Base-by-base conservation (phyloP, 139 green algal species). In the Zygnema cylindricum region DNA sequence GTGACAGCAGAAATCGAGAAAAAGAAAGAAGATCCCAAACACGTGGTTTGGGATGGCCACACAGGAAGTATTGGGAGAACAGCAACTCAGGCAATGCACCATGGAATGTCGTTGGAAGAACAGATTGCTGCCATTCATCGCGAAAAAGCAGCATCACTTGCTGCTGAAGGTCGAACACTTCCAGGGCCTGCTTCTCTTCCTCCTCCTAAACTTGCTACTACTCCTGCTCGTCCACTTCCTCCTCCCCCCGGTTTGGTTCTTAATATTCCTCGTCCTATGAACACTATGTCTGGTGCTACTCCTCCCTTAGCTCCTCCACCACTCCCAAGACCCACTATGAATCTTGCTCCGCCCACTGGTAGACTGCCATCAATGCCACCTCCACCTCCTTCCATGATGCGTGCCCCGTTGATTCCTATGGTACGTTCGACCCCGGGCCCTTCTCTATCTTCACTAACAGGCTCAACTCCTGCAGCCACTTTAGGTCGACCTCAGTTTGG, bases 1-100 rank as follows among this genome's bases (percentile, higher is more conserved):
- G 89, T 96, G 63, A 92, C 95, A 86, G 78, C 92, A 42, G 91
- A 94, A 86, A 95, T 98, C 21, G 92, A 96, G 85, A 95, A 98
- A 81, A 94, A 93, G 85, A 93, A 95, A 87, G 91, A 49, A 36
- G 83, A 33, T 7, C 77, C 33, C 33, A 40, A 85, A 54, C 86
- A 1, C 89, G 76, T 91, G 36, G 87, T 91, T 21, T 91, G 86
- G 86, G 86, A 91, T 71, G 87, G 87, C 0, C 82, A 90, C n/a
- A 76, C 87, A 0, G 32, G 55, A n/a, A 77, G 41, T 71, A 91
- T 91, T n/a, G 82, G 69, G 25, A 55, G 57, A 11, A 86, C 82
- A 40, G 40, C 82, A 39, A 75, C 69, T 23, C 55, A 43, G 76
- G 83, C 81, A 2, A 42, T 71, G n/a, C 75, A 86, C 41, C 90